phyloP scores from a whole-genome alignment of 2,329 filamentous ascomycete species.

The Pseudogymnoascus sp. region DNA sequence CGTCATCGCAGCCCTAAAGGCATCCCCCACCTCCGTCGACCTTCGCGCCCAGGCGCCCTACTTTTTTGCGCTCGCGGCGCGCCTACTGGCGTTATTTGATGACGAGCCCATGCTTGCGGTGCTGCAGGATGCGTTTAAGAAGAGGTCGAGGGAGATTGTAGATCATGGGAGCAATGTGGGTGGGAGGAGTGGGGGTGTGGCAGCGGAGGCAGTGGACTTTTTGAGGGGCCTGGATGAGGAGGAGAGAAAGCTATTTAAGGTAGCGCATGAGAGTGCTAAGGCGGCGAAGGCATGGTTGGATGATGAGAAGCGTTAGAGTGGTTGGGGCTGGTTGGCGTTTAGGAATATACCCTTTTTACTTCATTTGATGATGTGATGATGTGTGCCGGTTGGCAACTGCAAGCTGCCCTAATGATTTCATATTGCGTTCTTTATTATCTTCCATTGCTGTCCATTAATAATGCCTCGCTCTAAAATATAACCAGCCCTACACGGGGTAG shows the following conservation, averaged over 20 bases:
- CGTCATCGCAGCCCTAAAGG: slow-evolving; percentile 83
- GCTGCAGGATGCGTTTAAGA: slow-evolving; percentile 69
- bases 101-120: slow-evolving; percentile 68
- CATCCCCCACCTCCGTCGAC: slow-evolving; percentile 78
- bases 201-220: slow-evolving; percentile 71
- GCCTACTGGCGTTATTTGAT: slow-evolving; percentile 76
- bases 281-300: slow-evolving; percentile 61
- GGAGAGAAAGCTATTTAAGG: slow-evolving; percentile 69
- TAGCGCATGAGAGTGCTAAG: slow-evolving; percentile 66
- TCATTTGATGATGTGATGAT: not conserved
- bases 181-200: slow-evolving; percentile 61
- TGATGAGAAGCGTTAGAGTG: slow-evolving; percentile 25
- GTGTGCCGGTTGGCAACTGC: not conserved
- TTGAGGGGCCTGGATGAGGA: slow-evolving; percentile 82
- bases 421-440: not conserved
- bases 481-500: not conserved
- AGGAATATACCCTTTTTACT: slow-evolving; percentile 7
- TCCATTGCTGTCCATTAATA: not conserved
- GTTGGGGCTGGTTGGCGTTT: slow-evolving; percentile 4
- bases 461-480: not conserved
- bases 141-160: slow-evolving; percentile 71
- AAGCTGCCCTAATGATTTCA: not conserved
- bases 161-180: slow-evolving; percentile 83
- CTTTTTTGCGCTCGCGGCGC: slow-evolving; percentile 78
- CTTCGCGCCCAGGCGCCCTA: slow-evolving; percentile 75